These are phyloP conservation scores for Geotrichum fermentans DNA, from an alignment of 1,139 yeast genomes.

Conservation along the genomic window DNA sequence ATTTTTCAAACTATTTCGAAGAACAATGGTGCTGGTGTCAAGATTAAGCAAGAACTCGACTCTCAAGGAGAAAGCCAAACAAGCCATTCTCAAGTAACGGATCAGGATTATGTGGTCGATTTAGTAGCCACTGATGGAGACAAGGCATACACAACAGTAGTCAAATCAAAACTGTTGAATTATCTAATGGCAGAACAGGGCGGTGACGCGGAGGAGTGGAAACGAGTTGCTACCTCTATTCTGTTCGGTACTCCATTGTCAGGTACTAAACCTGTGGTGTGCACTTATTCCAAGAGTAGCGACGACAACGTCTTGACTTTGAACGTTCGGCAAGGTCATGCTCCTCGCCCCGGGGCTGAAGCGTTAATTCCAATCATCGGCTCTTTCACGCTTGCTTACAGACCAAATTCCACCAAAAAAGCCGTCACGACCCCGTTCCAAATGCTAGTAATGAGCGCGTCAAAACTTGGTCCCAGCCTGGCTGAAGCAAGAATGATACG, in stretches of 20 bases:
- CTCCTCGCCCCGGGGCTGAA: constrained; percentile 15
- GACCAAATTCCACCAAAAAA: not conserved
- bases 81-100: not conserved
- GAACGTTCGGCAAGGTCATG: constrained; percentile 10
- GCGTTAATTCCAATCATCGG: constrained; percentile 7
- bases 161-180: constrained; percentile 1
- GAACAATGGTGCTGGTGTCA: not conserved
- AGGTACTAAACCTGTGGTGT: not conserved
- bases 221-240: not conserved
- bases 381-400: not conserved
- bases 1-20: constrained; percentile 5
- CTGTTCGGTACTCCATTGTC: constrained; percentile 5
- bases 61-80: not conserved
- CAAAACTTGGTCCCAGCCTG: constrained; percentile 11
- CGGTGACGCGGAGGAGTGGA: constrained; percentile 1
- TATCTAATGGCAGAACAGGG: not conserved
- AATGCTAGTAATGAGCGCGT: constrained; percentile 13
- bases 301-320: constrained; percentile 1
- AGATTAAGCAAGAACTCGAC: constrained; percentile 1
- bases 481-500: constrained; percentile 5
- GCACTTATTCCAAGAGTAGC: not conserved
- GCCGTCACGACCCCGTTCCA: not conserved
- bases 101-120: constrained; percentile 10
- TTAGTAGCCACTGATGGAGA: constrained; percentile 7
- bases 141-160: not conserved